Evolutionary conservation across 345 rosid species (phyloP).

Genomic region (Euphorbia lathyris): DNA sequence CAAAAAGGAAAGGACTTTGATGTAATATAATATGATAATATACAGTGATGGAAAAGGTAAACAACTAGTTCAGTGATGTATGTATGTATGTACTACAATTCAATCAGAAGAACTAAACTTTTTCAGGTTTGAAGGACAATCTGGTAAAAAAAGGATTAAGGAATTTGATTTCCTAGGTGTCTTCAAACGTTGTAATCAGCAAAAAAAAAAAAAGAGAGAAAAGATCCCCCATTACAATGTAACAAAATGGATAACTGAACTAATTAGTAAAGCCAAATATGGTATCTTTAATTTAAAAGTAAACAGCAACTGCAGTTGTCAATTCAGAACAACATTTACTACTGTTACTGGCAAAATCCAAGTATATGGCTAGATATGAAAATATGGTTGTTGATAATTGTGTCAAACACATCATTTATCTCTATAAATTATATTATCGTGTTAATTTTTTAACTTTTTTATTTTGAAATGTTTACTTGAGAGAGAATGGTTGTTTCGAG

Average conservation of each 20-base stretch:
- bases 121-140: background rate
- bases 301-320: slow-evolving; percentile 19
- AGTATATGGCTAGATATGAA: slow-evolving; percentile 14
- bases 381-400: background rate
- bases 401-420: too few species aligned
- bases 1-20: background rate
- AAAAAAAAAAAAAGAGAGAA: too few species aligned
- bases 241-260: background rate
- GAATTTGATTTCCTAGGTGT: background rate
- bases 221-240: background rate
- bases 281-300: background rate
- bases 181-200: background rate
- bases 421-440: too few species aligned
- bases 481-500: too few species aligned
- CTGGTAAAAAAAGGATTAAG: background rate
- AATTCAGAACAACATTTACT: slow-evolving; percentile 11
- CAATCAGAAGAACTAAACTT: too few species aligned
- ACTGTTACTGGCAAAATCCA: too few species aligned
- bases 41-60: too few species aligned
- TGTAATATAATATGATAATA: too few species aligned
- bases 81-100: too few species aligned
- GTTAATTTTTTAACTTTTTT: too few species aligned
- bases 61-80: too few species aligned
- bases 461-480: too few species aligned
- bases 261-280: background rate